phyloP scores from a whole-genome alignment of 2,329 filamentous ascomycete genomes.

The Tolypocladium album region DNA sequence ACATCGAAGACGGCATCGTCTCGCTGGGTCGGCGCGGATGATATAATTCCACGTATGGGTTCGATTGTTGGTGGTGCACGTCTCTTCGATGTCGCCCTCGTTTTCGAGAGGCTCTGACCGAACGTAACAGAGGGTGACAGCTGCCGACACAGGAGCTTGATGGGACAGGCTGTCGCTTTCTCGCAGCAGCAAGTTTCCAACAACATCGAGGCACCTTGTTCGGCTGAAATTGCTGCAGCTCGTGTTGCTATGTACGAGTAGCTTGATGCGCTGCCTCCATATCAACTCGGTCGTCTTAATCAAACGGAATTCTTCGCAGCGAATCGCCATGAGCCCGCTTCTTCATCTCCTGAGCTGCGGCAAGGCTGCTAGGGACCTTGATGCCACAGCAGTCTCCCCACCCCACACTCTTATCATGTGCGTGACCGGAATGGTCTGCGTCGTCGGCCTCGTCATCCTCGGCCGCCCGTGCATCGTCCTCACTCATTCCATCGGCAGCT shows the following conservation, averaged over 20 bases:
- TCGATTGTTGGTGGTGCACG: not conserved
- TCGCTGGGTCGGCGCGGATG: conserved; percentile 12
- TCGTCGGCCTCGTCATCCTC: conserved; percentile 40
- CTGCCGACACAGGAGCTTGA: conserved; percentile 14
- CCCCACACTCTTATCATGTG: conserved; percentile 46
- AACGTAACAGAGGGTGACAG: conserved; percentile 17
- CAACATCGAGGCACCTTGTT: not conserved
- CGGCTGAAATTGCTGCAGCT: not conserved
- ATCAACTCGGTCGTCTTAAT: conserved; percentile 32
- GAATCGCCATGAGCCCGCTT: conserved; percentile 54
- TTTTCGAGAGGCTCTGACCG: conserved; percentile 17
- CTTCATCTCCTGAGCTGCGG: conserved; percentile 78
- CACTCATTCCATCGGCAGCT: conserved; percentile 72
- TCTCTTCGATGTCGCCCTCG: not conserved
- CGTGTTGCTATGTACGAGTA: not conserved
- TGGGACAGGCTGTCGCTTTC: conserved; percentile 7
- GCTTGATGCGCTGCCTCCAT: not conserved
- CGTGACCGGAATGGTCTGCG: conserved; percentile 46
- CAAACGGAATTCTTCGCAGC: conserved; percentile 71
- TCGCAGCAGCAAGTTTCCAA: not conserved
- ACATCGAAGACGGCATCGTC: conserved; percentile 36
- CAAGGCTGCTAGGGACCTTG: conserved; percentile 88
- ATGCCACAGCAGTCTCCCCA: conserved; percentile 99
- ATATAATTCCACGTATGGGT: conserved; percentile 17
- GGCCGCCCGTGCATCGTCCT: conserved; percentile 39